Evolutionary conservation across 2,329 filamentous ascomycete genomes (phyloP).

Genomic region (Pseudocercospora pini-densiflorae): DNA sequence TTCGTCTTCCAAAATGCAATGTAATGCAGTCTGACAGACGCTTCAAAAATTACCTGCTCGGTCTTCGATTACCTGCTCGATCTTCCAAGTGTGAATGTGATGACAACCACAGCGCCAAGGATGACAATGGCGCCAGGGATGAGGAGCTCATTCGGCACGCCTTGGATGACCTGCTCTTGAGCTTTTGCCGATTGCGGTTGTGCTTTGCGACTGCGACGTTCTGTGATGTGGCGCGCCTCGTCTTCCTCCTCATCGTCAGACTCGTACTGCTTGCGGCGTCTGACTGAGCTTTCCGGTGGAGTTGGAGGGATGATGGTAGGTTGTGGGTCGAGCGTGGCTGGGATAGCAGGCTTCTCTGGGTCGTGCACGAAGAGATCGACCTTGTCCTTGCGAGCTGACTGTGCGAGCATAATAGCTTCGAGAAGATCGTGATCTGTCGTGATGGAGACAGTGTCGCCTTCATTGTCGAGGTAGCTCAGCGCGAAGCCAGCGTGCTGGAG

Average conservation of each 20-base stretch:
- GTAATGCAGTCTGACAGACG: constrained; percentile 8
- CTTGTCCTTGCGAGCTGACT: constrained; percentile 80
- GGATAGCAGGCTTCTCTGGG: constrained; percentile 83
- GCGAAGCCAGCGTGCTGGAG: constrained; percentile 81
- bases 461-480: constrained; percentile 93
- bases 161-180: constrained; percentile 80
- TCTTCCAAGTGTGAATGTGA: constrained; percentile 77
- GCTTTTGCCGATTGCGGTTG: constrained; percentile 53
- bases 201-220: constrained; percentile 38
- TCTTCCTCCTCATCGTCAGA: constrained; percentile 60
- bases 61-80: constrained; percentile 36
- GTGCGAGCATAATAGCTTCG: constrained; percentile 85
- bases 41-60: constrained; percentile 31
- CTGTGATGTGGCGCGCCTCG: constrained; percentile 38
- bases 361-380: constrained; percentile 98
- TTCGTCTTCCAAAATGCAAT: not conserved
- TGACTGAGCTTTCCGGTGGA: constrained; percentile 56
- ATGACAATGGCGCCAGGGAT: constrained; percentile 93
- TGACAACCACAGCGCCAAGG: constrained; percentile 90
- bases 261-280: constrained; percentile 52
- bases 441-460: constrained; percentile 95
- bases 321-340: constrained; percentile 64
- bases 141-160: constrained; percentile 91
- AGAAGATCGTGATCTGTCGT: constrained; percentile 92
- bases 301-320: constrained; percentile 55